These are phyloP conservation scores for Areca catechu DNA, from an alignment of 176 grass and related monocot genomes.

Conservation along the genomic window DNA sequence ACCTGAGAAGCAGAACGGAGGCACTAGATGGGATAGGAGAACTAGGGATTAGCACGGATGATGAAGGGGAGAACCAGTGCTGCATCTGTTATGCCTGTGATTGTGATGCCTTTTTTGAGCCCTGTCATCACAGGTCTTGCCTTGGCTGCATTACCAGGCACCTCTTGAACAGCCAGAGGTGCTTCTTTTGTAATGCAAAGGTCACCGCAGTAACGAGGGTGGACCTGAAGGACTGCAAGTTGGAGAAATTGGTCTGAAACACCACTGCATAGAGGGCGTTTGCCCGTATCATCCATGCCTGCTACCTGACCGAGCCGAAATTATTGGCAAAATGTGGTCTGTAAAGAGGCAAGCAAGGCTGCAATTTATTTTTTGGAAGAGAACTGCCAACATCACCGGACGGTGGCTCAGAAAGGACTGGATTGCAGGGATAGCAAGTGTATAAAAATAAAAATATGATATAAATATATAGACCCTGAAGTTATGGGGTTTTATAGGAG, in stretches of 20 bases:
- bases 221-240: conserved; percentile 7
- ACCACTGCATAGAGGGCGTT: not conserved
- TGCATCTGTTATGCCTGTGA: conserved; percentile 78
- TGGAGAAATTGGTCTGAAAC: not conserved
- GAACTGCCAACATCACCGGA: conserved; percentile 9
- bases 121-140: conserved; percentile 71
- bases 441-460: conserved; percentile 11
- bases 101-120: conserved; percentile 65
- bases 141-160: conserved; percentile 76
- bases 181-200: conserved; percentile 80
- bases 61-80: conserved; percentile 54
- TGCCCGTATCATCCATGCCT: no score
- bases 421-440: conserved; percentile 8
- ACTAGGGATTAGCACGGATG: not conserved
- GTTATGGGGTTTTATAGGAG: conserved; percentile 28
- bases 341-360: no score
- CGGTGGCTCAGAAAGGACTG: conserved; percentile 4
- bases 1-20: conserved; percentile 33
- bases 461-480: conserved; percentile 4
- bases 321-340: no score
- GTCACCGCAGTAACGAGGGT: conserved; percentile 43
- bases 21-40: conserved; percentile 14
- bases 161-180: conserved; percentile 72
- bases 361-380: conserved; percentile 14
- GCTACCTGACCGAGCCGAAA: no score